Evolutionary conservation across 345 rosid genomes (phyloP), one percentile per base, ranked within the genome.

Genomic region (Dipteronia sinensis): DNA sequence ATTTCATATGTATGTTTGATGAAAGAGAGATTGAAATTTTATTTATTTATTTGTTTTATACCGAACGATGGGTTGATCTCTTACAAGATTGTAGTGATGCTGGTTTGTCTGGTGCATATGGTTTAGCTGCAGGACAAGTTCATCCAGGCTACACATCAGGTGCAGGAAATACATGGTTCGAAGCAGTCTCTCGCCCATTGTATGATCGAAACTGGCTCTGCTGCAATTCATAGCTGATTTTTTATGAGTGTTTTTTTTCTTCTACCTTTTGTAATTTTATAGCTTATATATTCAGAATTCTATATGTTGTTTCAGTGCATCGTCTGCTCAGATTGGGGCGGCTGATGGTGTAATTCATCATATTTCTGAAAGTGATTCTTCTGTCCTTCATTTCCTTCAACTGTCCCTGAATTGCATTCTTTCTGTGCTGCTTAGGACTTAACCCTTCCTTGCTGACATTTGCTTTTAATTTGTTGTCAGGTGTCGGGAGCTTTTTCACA

Each of bases 121-220:
- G 88, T 82, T 73, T 91, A 55, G 81, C 83, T 53, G 79, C 89
- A 27, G 94, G 89, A 82, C 90, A 89, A 81, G 76, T 78, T 75
- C 80, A 73, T 65, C 34, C 91, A 29, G 92, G 85, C 19, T 87
- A 87, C 81, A 73, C 87, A 63, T 80, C 97, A 16, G 29, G 77
- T 71, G 63, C 81, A 10, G 90, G 83, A 76, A 90, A 83, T 74
- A 46, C 88, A 55, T 90, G 88, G 49, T 77, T 87, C 64, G 96
- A 89, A 59, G 69, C 84, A 74, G 90, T 82, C 49, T 79, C 95
- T 74, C 86, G 87, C 72, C 80, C 90, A 71, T 69, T 87, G 77
- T 97, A 96, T 85, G 84, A 80, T 85, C 73, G 97, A 89, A 61
- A 76, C 93, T 65, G 77, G 83, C 63, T 76, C 94, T 64, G 84